These are phyloP conservation scores for Pestalotiopsis sp. DNA, from an alignment of 2,329 filamentous ascomycete species.

Conservation along the genomic window DNA sequence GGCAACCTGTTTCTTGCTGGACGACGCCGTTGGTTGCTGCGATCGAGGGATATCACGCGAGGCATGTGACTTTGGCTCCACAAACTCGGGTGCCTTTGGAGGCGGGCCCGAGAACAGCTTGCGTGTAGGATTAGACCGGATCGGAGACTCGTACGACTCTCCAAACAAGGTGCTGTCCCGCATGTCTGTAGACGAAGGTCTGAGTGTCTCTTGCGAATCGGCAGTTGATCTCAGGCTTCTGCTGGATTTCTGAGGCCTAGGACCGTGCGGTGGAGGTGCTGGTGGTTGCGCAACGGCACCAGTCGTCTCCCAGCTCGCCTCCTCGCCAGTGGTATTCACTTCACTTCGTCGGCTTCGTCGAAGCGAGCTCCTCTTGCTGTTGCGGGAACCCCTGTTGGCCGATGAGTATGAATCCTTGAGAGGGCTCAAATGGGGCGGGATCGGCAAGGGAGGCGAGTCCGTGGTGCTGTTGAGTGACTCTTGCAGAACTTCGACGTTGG, in stretches of 20 bases:
- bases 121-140: slow-evolving; percentile 28
- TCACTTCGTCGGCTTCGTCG: slow-evolving; percentile 40
- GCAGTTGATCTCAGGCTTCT: slow-evolving; percentile 22
- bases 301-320: slow-evolving; percentile 47
- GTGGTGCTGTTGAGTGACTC: slow-evolving; percentile 32
- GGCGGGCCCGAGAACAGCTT: slow-evolving; percentile 34
- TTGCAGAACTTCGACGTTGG: slow-evolving; percentile 35
- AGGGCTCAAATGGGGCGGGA: slow-evolving; percentile 52
- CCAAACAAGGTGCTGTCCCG: slow-evolving; percentile 37
- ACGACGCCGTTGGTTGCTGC: slow-evolving; percentile 8
- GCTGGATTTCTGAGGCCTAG: slow-evolving; percentile 34
- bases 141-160: slow-evolving; percentile 32
- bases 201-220: slow-evolving; percentile 16
- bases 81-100: slow-evolving; percentile 15
- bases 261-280: slow-evolving; percentile 32
- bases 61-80: slow-evolving; percentile 16
- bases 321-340: slow-evolving; percentile 50
- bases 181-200: slow-evolving; percentile 20
- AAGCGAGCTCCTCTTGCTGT: slow-evolving; percentile 29
- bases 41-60: slow-evolving; percentile 3
- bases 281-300: slow-evolving; percentile 32
- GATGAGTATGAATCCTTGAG: slow-evolving; percentile 55
- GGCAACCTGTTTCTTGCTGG: slow-evolving; percentile 7
- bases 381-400: slow-evolving; percentile 45
- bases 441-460: slow-evolving; percentile 49